Percentiles rank a stretch among this genome's conserved stretches.
Conservation (phyloP, 208 protist species). For the Trypanosoma boissoni region DNA sequence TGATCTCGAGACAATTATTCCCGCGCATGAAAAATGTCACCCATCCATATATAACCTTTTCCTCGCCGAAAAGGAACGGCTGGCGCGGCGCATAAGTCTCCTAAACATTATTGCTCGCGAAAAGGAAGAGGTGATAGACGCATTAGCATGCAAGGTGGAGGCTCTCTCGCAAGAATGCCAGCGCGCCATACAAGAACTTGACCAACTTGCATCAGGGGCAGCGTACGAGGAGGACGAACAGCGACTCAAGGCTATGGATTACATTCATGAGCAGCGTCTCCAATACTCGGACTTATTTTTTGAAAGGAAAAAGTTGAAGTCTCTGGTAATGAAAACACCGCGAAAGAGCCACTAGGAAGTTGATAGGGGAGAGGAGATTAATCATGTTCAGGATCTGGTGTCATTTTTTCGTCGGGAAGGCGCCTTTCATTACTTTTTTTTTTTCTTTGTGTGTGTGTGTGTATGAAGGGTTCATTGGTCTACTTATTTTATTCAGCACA, state of each 20-base stretch:
- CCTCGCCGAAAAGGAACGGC: constrained; percentile 70
- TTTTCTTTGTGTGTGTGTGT: not conserved
- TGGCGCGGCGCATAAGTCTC: constrained; percentile 57
- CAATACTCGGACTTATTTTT: constrained; percentile 47
- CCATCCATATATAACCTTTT: constrained; percentile 84
- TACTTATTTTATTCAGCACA: not conserved
- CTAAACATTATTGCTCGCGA: constrained; percentile 67
- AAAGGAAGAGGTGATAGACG: constrained; percentile 77
- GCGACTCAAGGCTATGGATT: constrained; percentile 60
- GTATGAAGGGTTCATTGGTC: constrained; percentile 15
- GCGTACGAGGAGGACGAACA: constrained; percentile 74
- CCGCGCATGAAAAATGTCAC: constrained; percentile 80
- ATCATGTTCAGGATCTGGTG: not conserved
- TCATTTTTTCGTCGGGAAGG: constrained; percentile 1
- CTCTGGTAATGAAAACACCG: not conserved
- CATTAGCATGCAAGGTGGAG: constrained; percentile 48
- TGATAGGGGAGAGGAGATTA: not conserved
- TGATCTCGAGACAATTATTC: constrained; percentile 80
- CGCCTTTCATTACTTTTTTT: constrained; percentile 10
- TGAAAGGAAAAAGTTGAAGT: constrained; percentile 47
- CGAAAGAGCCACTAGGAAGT: not conserved
- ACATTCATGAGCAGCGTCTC: constrained; percentile 65
- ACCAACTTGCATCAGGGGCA: constrained; percentile 55
- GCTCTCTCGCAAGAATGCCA: constrained; percentile 57
- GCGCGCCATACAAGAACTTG: constrained; percentile 65